Evolutionary conservation across 2,329 filamentous ascomycete genomes (phyloP).

Genomic region (Lachnellula occidentalis): DNA sequence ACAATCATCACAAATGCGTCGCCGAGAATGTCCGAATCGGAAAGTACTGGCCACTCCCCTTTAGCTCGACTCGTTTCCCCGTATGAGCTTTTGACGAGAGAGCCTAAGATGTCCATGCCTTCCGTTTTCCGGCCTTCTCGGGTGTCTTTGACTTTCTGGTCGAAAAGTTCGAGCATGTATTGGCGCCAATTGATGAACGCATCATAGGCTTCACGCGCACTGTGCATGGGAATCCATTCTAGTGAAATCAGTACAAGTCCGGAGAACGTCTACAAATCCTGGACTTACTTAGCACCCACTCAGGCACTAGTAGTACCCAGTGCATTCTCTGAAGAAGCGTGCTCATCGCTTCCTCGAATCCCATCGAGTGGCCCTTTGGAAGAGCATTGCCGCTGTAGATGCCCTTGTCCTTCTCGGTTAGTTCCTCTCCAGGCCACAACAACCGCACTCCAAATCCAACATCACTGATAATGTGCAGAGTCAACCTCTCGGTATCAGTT

Average conservation of each 20-base stretch:
- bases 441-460: conserved; percentile 65
- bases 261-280: not conserved
- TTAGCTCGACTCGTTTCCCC: conserved; percentile 33
- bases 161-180: conserved; percentile 57
- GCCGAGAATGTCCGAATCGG: conserved; percentile 61
- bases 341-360: conserved; percentile 49
- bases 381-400: conserved; percentile 34
- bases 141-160: conserved; percentile 44
- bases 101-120: conserved; percentile 51
- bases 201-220: conserved; percentile 39
- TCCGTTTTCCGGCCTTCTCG: conserved; percentile 33
- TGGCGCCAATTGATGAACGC: conserved; percentile 51
- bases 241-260: not conserved
- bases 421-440: conserved; percentile 57
- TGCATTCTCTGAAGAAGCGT: conserved; percentile 49
- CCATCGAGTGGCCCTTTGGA: conserved; percentile 43
- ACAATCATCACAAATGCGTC: conserved; percentile 66
- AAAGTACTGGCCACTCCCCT: conserved; percentile 47
- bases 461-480: conserved; percentile 55
- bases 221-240: conserved; percentile 39
- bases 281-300: conserved; percentile 42
- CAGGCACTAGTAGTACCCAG: conserved; percentile 46
- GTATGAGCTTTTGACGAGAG: conserved; percentile 43
- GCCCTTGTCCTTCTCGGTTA: conserved; percentile 39
- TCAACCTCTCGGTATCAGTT: conserved; percentile 60